A percentile compares a stretch with the other conserved stretches of the same genome.
phyloP scores from a whole-genome alignment of 2,329 filamentous ascomycete genomes.

The Pezicula carpinea region DNA sequence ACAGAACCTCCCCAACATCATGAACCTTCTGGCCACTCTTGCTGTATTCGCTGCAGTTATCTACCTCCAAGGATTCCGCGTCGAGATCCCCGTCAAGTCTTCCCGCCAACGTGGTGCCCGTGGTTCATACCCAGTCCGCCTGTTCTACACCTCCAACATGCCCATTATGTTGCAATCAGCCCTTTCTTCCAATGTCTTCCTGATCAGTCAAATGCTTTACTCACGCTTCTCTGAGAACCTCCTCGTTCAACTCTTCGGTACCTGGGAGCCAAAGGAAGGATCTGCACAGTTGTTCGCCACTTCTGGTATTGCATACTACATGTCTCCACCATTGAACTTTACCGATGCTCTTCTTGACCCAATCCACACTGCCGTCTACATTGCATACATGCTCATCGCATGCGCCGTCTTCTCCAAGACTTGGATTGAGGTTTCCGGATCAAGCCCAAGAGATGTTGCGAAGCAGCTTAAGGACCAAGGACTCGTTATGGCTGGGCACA shows the following conservation, averaged over 20 bases:
- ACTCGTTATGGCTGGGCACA: constrained; percentile 98
- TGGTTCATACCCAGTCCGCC: constrained; percentile 94
- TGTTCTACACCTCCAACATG: constrained; percentile 99
- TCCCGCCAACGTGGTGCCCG: constrained; percentile 98
- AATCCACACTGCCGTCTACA: constrained; percentile 93
- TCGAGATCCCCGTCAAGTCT: constrained; percentile 99
- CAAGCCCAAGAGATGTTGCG: constrained; percentile 93
- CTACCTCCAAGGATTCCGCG: constrained; percentile 98
- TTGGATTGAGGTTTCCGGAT: constrained; percentile 99
- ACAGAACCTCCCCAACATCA: constrained; percentile 98
- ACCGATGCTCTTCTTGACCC: constrained; percentile 95
- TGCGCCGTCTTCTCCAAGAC: constrained; percentile 99
- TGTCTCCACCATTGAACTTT: constrained; percentile 97
- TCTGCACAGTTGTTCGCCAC: constrained; percentile 91
- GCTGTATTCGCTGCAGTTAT: constrained; percentile 95
- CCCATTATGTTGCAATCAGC: constrained; percentile 99
- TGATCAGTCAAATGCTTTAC: constrained; percentile 99
- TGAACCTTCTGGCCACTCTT: constrained; percentile 94
- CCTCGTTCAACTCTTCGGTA: constrained; percentile 91
- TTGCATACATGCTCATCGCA: constrained; percentile 95
- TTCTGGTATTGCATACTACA: constrained; percentile 97
- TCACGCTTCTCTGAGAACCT: constrained; percentile 99
- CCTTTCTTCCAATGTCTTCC: constrained; percentile 97
- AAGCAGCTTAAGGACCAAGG: constrained; percentile 99
- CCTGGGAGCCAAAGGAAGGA: constrained; percentile 96